A percentile compares a stretch with the other conserved stretches of the same genome.
Evolutionary conservation across 2,329 filamentous ascomycete genomes (phyloP).

Genomic region (Colletotrichum falcatum): DNA sequence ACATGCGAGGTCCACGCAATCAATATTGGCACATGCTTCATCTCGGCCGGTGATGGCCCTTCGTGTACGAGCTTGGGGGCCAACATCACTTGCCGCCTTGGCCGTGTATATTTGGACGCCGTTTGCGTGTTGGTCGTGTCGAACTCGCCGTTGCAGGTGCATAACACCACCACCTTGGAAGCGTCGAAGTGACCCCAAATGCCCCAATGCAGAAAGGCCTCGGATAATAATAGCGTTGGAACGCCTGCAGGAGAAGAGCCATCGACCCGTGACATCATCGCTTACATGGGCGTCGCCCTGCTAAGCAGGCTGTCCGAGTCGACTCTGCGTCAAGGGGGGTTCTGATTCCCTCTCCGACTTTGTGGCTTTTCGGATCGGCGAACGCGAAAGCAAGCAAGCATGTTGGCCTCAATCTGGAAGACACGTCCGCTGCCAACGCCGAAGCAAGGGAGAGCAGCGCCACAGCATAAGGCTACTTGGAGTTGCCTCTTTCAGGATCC

Average conservation of each 20-base stretch:
- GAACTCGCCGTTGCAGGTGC: background rate
- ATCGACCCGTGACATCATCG: background rate
- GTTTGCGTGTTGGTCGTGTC: conserved; percentile 5
- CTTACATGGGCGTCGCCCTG: background rate
- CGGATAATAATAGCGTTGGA: background rate
- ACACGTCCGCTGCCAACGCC: too few species aligned
- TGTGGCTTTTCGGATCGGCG: too few species aligned
- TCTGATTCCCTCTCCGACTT: background rate
- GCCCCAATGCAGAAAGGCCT: background rate
- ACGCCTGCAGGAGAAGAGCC: background rate
- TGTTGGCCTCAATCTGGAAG: background rate
- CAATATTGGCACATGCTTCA: background rate
- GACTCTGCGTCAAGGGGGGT: too few species aligned
- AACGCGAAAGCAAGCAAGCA: too few species aligned
- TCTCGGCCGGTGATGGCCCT: background rate
- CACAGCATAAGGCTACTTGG: background rate
- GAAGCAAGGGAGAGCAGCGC: too few species aligned
- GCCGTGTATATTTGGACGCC: too few species aligned
- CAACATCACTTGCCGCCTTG: background rate
- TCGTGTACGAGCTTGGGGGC: background rate
- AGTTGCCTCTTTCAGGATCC: background rate
- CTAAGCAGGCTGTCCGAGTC: too few species aligned
- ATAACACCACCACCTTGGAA: background rate
- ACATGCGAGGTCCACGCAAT: background rate
- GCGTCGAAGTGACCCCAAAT: background rate